These are phyloP conservation scores for Fusarium nygamai DNA, from an alignment of 2,329 filamentous ascomycete species.

Conservation along the genomic window DNA sequence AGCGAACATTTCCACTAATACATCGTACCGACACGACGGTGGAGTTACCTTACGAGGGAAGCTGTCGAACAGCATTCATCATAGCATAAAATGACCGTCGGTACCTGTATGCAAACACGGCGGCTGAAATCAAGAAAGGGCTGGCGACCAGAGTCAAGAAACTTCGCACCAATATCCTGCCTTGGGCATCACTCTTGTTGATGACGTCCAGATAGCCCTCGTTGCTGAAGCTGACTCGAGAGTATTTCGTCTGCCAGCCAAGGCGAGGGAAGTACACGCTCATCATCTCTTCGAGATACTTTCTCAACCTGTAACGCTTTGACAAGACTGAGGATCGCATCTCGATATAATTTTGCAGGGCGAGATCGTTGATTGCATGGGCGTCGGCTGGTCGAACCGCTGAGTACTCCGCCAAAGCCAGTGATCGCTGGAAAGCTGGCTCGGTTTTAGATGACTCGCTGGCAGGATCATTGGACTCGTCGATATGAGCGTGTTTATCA, in stretches of 20 bases:
- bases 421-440: slow-evolving; percentile 64
- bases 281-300: slow-evolving; percentile 85
- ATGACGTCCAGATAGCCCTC: slow-evolving; percentile 89
- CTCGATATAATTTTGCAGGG: slow-evolving; percentile 89
- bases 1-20: background rate
- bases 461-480: slow-evolving; percentile 56
- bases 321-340: slow-evolving; percentile 90
- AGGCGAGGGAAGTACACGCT: slow-evolving; percentile 78
- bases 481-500: slow-evolving; percentile 69
- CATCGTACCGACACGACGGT: background rate
- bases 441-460: slow-evolving; percentile 51
- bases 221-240: slow-evolving; percentile 91
- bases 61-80: slow-evolving; percentile 27
- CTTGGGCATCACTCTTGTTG: slow-evolving; percentile 74
- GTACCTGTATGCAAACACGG: slow-evolving; percentile 43
- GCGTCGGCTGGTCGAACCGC: slow-evolving; percentile 78
- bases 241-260: slow-evolving; percentile 94
- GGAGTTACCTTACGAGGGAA: background rate
- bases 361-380: slow-evolving; percentile 90
- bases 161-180: slow-evolving; percentile 63
- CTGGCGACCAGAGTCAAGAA: slow-evolving; percentile 52
- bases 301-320: slow-evolving; percentile 80
- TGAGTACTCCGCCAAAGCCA: slow-evolving; percentile 81
- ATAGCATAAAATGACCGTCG: slow-evolving; percentile 36
- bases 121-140: slow-evolving; percentile 43